phyloP scores from a whole-genome alignment of 2,329 filamentous ascomycete genomes.

The Calonectria hongkongensis region DNA sequence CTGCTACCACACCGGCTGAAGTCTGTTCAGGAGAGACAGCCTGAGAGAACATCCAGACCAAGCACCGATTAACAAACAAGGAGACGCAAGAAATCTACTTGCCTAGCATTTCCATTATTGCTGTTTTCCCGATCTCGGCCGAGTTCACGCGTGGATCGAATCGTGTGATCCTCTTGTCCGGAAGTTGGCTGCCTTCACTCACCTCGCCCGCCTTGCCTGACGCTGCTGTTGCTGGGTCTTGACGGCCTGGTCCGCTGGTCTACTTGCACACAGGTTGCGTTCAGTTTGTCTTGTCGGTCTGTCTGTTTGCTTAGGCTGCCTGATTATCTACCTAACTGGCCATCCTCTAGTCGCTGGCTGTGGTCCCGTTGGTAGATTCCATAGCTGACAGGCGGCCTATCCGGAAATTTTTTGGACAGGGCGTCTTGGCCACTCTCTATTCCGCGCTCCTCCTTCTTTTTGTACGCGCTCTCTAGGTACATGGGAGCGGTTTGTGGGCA shows the following conservation, averaged over 20 bases:
- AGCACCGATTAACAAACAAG: slow-evolving; percentile 10
- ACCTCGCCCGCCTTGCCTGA: not conserved
- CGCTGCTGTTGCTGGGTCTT: not conserved
- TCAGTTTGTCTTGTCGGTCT: not conserved
- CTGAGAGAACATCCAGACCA: slow-evolving; percentile 5
- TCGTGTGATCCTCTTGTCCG: not conserved
- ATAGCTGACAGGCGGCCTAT: slow-evolving; percentile 5
- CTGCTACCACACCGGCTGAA: slow-evolving; percentile 17
- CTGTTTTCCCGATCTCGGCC: not conserved
- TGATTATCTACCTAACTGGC: slow-evolving; percentile 1
- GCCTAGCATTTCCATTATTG: not conserved
- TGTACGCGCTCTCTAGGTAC: not conserved
- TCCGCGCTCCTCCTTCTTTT: not conserved
- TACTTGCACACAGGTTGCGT: slow-evolving; percentile 6
- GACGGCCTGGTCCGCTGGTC: not conserved
- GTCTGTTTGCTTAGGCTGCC: slow-evolving; percentile 21
- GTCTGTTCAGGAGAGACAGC: slow-evolving; percentile 16
- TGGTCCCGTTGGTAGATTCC: slow-evolving; percentile 7
- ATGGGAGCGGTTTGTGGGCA: not conserved
- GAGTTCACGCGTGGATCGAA: slow-evolving; percentile 2
- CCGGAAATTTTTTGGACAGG: not conserved
- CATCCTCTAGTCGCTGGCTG: slow-evolving; percentile 15
- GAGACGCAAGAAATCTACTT: not conserved
- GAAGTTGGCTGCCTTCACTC: slow-evolving; percentile 3
- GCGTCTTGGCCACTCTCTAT: not conserved